Conservation (phyloP, 2,329 filamentous ascomycete genomes). For the Diaporthe batatas region DNA sequence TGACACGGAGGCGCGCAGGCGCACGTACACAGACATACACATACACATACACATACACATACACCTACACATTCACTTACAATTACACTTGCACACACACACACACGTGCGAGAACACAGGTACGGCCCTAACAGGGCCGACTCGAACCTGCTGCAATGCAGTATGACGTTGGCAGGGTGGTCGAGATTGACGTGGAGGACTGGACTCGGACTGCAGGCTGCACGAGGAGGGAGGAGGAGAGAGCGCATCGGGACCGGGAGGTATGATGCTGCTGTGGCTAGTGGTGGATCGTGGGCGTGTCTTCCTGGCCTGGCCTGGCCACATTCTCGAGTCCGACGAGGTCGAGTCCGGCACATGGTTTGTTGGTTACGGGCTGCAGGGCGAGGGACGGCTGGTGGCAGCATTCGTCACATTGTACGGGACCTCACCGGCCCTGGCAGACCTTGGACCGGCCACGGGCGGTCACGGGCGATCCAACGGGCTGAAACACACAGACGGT, state of each 20-base stretch:
- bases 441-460: background rate
- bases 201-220: slow-evolving; percentile 40
- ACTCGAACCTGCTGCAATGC: slow-evolving; percentile 20
- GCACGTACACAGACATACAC: background rate
- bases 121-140: slow-evolving; percentile 11
- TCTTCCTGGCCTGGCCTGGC: background rate
- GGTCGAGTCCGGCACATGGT: slow-evolving; percentile 15
- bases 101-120: slow-evolving; percentile 15
- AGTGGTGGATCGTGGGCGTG: slow-evolving; percentile 2
- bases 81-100: background rate
- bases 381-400: slow-evolving; percentile 22
- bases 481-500: slow-evolving; percentile 1
- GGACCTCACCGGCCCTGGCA: background rate
- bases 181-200: slow-evolving; percentile 32
- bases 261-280: slow-evolving; percentile 1
- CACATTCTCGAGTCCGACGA: slow-evolving; percentile 11
- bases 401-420: slow-evolving; percentile 20
- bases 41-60: background rate
- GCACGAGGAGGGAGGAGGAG: slow-evolving; percentile 1
- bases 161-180: slow-evolving; percentile 40
- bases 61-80: background rate
- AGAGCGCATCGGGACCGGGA: background rate
- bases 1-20: background rate
- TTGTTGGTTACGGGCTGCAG: slow-evolving; percentile 6
- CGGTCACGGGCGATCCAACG: background rate